Percentiles rank a stretch among this genome's conserved stretches.
Conservation (phyloP, 225 moss, liverwort and hornwort genomes). For the Pseudisothecium myosuroides region DNA sequence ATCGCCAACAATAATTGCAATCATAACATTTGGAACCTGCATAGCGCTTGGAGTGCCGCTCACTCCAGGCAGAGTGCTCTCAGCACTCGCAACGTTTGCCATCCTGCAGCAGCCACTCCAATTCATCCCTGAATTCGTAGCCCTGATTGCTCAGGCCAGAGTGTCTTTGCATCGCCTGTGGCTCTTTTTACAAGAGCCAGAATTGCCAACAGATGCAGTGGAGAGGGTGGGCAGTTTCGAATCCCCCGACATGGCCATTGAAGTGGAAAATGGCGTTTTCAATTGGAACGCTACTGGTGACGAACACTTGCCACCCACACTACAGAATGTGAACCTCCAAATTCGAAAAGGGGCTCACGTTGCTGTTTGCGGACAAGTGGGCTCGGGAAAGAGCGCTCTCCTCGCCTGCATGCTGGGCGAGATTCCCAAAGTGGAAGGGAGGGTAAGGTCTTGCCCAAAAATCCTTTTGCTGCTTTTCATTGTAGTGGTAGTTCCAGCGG, state of each 20-base stretch:
- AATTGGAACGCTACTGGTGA: slow-evolving; percentile 3
- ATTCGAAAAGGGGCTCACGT: slow-evolving; percentile 23
- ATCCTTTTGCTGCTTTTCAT: not conserved
- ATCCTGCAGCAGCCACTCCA: slow-evolving; percentile 17
- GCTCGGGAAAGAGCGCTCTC: slow-evolving; percentile 45
- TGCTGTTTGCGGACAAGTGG: slow-evolving; percentile 48
- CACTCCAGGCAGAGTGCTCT: slow-evolving; percentile 29
- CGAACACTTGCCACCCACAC: not conserved
- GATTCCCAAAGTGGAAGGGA: slow-evolving; percentile 40
- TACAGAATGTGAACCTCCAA: slow-evolving; percentile 14
- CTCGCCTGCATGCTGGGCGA: slow-evolving; percentile 48
- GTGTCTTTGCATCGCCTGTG: slow-evolving; percentile 33
- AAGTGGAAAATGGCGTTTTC: slow-evolving; percentile 14
- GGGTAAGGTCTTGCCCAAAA: not conserved
- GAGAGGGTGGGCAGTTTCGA: not conserved
- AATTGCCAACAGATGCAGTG: slow-evolving; percentile 28
- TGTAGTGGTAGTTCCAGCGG: not conserved
- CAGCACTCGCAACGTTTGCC: slow-evolving; percentile 2
- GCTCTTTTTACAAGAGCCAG: slow-evolving; percentile 25
- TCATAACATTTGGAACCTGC: slow-evolving; percentile 21
- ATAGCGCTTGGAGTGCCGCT: slow-evolving; percentile 9
- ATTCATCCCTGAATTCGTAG: slow-evolving; percentile 7
- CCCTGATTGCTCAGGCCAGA: slow-evolving; percentile 12
- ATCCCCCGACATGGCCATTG: not conserved
- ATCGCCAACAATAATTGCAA: slow-evolving; percentile 11